These are phyloP conservation scores for Daldinia eschscholtzii DNA, from an alignment of 2,329 filamentous ascomycete species.

Conservation along the genomic window DNA sequence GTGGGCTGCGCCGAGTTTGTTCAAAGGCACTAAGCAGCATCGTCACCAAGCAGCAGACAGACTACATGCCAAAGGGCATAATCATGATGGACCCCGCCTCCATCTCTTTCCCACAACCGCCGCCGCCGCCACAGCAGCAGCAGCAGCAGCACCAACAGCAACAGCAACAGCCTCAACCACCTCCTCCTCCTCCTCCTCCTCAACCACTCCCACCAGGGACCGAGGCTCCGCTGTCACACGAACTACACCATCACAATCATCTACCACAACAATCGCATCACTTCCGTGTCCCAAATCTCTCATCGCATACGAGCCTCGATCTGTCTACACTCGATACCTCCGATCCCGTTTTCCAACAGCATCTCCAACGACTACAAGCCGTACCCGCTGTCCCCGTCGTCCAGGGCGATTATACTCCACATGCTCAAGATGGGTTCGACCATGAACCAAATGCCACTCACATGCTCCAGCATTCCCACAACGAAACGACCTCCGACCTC, in stretches of 20 bases:
- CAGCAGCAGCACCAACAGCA: slow-evolving; percentile 4
- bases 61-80: slow-evolving; percentile 22
- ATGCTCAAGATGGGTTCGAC: slow-evolving; percentile 52
- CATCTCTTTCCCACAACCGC: slow-evolving; percentile 36
- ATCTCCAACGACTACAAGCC: slow-evolving; percentile 54
- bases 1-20: slow-evolving; percentile 48
- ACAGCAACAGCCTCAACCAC: not conserved
- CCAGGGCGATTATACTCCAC: slow-evolving; percentile 47
- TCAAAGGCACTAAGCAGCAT: slow-evolving; percentile 45
- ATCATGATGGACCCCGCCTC: slow-evolving; percentile 49
- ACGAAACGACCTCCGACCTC: slow-evolving; percentile 42
- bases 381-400: slow-evolving; percentile 52
- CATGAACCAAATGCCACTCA: slow-evolving; percentile 51
- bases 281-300: slow-evolving; percentile 49
- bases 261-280: slow-evolving; percentile 37
- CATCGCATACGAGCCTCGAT: slow-evolving; percentile 55
- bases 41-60: slow-evolving; percentile 43
- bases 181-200: slow-evolving; percentile 8
- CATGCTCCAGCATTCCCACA: slow-evolving; percentile 44
- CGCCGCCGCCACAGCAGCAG: slow-evolving; percentile 23
- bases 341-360: slow-evolving; percentile 53
- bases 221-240: slow-evolving; percentile 42
- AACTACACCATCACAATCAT: slow-evolving; percentile 42
- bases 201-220: slow-evolving; percentile 26
- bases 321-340: slow-evolving; percentile 57